Percentiles rank a stretch among this genome's conserved stretches.
phyloP scores from a whole-genome alignment of 192 early-diverging fungal genomes.

The Coemansia guatemalensis region DNA sequence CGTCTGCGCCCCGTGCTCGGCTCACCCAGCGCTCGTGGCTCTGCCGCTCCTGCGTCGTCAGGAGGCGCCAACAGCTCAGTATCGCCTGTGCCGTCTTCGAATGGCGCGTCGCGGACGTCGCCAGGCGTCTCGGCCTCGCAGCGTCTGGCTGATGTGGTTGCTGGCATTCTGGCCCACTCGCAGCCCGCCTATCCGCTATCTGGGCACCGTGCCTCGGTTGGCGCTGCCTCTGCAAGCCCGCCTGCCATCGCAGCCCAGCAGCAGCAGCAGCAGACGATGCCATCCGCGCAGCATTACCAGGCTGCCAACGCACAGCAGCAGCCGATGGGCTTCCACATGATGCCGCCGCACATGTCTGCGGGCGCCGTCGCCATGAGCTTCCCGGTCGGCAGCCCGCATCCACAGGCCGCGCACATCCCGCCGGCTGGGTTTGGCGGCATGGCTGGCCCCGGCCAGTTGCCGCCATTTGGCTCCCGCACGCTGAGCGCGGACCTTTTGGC shows the following conservation, averaged over 20 bases:
- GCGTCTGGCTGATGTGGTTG: conserved; percentile 29
- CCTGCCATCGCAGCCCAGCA: conserved; percentile 1
- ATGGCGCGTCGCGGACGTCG: neutral
- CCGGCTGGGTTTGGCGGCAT: conserved; percentile 45
- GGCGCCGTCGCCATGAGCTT: conserved; percentile 38
- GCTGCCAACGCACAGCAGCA: neutral
- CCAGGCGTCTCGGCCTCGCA: conserved; percentile 12
- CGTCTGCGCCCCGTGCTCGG: conserved; percentile 23
- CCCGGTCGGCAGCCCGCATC: conserved; percentile 17
- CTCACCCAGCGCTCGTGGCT: neutral
- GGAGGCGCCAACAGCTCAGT: neutral
- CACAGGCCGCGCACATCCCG: neutral
- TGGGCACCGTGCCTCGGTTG: conserved; percentile 2
- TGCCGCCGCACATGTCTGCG: conserved; percentile 5
- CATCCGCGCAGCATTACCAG: conserved; percentile 12
- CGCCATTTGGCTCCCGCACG: neutral
- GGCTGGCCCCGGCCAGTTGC: conserved; percentile 21
- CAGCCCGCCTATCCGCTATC: conserved; percentile 33
- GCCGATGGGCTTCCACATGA: conserved; percentile 22
- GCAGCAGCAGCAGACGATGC: conserved; percentile 17
- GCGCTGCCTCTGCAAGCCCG: neutral
- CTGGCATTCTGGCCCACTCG: conserved; percentile 21
- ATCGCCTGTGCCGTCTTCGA: neutral
- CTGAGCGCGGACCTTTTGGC: conserved; percentile 1
- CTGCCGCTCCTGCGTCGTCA: neutral